Evolutionary conservation across 2,329 filamentous ascomycete species (phyloP), one percentile per base, ranked within the genome.

Genomic region (Penicillium sp.): DNA sequence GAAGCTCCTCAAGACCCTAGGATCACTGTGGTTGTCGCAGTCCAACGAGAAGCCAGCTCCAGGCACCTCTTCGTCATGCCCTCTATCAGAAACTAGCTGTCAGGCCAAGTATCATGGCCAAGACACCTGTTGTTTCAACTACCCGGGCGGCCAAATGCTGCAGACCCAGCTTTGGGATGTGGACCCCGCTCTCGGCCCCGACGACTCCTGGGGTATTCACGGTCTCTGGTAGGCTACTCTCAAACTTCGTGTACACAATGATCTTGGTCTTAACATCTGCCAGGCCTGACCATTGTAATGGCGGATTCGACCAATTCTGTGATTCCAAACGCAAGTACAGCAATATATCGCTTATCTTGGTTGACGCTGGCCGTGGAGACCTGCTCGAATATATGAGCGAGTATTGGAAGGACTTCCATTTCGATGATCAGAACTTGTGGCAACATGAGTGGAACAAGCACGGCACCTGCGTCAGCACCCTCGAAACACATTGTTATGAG

Each of bases 161-260:
- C 82, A 84, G 69, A 90, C 88, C 2, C 88, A 91, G 62, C 90
- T 91, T 72, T 91, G 88, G 88, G 87, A 91, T 64, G 81, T 83
- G 0, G 67, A 80, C 51, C 86, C 86, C 1, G 74, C 79, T 1
- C 80, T 83, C 4, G 87, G 88, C 0, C 87, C 88, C 2, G 71
- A 70, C 44, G 81, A 89, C 64, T 85, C 82, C 5, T 92, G 87
- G 87, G 90, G 86, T 1, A 80, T 90, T 36, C 88, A 90, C 64
- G 87, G 87, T 1, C 76, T 90, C 8, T 88, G 81, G 80, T 80
- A 67, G 61, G 72, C 25, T 43, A 30, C 25, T 24, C 25, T 22
- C 22, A 24, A 18, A 5, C 27, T 13, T n/a, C 10, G 14, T 44
- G 20, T 11, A 25, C 4, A 24, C 30, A 18, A 24, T 41, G 18